These are phyloP conservation scores for Mycena capillaripes DNA, from an alignment of 768 basidiomycete genomes.

Conservation along the genomic window DNA sequence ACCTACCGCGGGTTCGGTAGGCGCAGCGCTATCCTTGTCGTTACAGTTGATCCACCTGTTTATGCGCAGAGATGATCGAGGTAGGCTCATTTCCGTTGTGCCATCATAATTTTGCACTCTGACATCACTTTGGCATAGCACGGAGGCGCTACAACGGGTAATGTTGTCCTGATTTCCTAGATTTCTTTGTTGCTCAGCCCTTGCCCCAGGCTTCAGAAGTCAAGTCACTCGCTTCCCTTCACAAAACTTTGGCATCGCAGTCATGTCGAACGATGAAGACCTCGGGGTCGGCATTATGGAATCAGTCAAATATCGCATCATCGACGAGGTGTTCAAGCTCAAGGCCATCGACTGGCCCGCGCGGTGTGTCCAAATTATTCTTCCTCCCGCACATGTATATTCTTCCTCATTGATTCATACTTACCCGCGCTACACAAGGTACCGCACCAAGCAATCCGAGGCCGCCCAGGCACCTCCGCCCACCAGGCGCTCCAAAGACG, in stretches of 20 bases:
- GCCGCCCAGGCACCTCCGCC: constrained; percentile 27
- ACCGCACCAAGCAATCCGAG: not conserved
- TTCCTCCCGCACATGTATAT: not conserved
- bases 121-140: constrained; percentile 23
- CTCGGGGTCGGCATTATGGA: constrained; percentile 38
- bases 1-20: constrained; percentile 45
- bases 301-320: constrained; percentile 42
- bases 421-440: not conserved
- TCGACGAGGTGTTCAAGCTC: constrained; percentile 40
- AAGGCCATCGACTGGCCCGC: constrained; percentile 45
- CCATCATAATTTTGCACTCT: not conserved
- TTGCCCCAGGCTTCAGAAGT: constrained; percentile 32
- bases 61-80: constrained; percentile 33
- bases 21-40: constrained; percentile 16
- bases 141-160: constrained; percentile 34
- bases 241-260: constrained; percentile 41
- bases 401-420: not conserved
- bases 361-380: constrained; percentile 30
- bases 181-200: not conserved
- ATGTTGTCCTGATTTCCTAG: not conserved
- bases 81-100: not conserved
- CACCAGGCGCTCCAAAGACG: constrained; percentile 33
- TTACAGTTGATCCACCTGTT: constrained; percentile 4
- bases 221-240: constrained; percentile 39
- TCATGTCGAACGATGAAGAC: constrained; percentile 45